phyloP scores from a whole-genome alignment of 2,329 filamentous ascomycete genomes.

The Didymella exigua region DNA sequence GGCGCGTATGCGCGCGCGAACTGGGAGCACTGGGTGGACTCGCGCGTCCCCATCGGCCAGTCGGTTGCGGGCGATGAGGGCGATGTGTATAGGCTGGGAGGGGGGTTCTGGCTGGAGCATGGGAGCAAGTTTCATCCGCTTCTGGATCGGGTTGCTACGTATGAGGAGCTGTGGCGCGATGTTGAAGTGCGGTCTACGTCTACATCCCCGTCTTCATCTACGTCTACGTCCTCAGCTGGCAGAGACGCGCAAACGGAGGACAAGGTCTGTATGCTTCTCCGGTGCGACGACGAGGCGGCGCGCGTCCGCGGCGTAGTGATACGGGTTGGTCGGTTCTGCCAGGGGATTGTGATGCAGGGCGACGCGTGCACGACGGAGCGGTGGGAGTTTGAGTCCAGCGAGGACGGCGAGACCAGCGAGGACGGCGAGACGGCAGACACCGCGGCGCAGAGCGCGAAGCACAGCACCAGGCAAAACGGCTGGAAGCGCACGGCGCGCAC shows the following conservation, averaged over 20 bases:
- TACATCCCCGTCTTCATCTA: neutral
- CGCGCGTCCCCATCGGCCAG: constrained; percentile 49
- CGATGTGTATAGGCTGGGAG: constrained; percentile 56
- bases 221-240: too few species aligned
- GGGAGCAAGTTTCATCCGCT: constrained; percentile 65
- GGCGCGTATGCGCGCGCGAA: constrained; percentile 28
- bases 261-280: constrained; percentile 50
- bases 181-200: constrained; percentile 38
- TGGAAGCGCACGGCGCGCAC: constrained; percentile 50
- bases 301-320: constrained; percentile 58
- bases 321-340: constrained; percentile 60
- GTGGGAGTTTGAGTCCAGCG: constrained; percentile 53
- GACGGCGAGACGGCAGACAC: neutral
- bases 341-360: constrained; percentile 60
- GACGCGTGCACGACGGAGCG: constrained; percentile 58
- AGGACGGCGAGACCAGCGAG: too few species aligned
- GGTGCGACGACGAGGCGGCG: constrained; percentile 43
- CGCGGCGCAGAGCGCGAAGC: neutral
- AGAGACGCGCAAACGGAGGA: neutral
- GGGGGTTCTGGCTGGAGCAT: constrained; percentile 53
- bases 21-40: constrained; percentile 68
- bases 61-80: constrained; percentile 59
- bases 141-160: constrained; percentile 58
- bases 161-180: constrained; percentile 72
- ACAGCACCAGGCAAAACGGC: constrained; percentile 16